Base-by-base conservation (phyloP, 148 eudicot species). In the Limonium bicolor region DNA sequence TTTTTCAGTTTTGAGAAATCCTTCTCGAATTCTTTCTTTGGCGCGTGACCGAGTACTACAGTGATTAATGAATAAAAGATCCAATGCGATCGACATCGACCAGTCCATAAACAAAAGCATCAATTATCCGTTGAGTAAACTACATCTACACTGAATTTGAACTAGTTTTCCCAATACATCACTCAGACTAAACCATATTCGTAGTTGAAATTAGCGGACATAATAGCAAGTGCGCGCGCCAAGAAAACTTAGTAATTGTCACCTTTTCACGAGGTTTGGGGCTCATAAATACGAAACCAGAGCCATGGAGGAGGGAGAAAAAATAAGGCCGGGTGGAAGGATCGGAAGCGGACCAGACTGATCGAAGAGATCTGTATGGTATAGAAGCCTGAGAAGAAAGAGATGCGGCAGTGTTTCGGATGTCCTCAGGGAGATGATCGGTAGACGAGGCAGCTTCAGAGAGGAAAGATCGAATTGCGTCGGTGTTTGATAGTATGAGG, bases 251-350 rank as follows among this genome's bases (percentile, higher is more conserved):
- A 24, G 1, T 45, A 25, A 26, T 11, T n/a, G 1, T 38, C 20
- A 78, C 94, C 88, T 82, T 82, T 51, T 79, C 70, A 21, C 94
- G 61, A 3, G 96, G 90, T 53, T 79, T 76, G 25, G 96, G 96
- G 62, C 72, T 71, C 27, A 50, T 46, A 27, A 82, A 70, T 42
- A 87, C 18, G 49, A 87, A 74, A 4, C 36, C 41, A 17, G 86
- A 73, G 11, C 71, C 80, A n/a, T 61, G 63, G 13, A 82, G 63
- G 4, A 87, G 72, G 24, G 37, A 4, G 22, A 39, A 44, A 7
- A 80, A 56, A 12, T 71, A 51, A 21, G 82, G 78, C 24, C 77
- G 62, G 29, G 66, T 53, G 17, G 48, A 24, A 16, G 71, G 70
- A 40, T 71, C 60, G 51, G 80, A 59, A 1, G 69, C 60, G 11